Evolutionary conservation across 306 rosid species (phyloP).

Genomic region (Urtica urens): DNA sequence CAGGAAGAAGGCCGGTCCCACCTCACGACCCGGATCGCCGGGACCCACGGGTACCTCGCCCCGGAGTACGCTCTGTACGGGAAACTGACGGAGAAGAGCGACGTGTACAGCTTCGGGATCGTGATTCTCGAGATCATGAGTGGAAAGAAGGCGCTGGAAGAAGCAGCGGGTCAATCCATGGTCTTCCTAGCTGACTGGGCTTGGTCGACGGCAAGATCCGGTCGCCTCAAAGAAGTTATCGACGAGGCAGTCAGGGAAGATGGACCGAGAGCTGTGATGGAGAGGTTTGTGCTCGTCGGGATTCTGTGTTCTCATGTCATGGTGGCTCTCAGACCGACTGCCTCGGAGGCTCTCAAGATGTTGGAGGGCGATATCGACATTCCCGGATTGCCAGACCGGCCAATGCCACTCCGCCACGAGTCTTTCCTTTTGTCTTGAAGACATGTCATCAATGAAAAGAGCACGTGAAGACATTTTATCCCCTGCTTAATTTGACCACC

Average conservation of each 20-base stretch:
- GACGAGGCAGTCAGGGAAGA: constrained; percentile 32
- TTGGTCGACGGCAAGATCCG: constrained; percentile 49
- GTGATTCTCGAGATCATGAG: constrained; percentile 76
- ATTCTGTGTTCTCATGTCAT: constrained; percentile 77
- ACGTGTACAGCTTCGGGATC: constrained; percentile 72
- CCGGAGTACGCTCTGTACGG: constrained; percentile 81
- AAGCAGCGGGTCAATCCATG: constrained; percentile 28
- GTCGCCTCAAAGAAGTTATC: constrained; percentile 37
- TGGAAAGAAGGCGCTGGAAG: constrained; percentile 63
- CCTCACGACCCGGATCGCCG: constrained; percentile 69
- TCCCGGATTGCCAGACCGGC: constrained; percentile 59
- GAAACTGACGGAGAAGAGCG: constrained; percentile 62
- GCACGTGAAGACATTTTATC: no score
- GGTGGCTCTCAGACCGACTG: constrained; percentile 87
- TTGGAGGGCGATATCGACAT: constrained; percentile 79
- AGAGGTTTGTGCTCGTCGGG: constrained; percentile 71
- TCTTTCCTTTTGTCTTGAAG: no score
- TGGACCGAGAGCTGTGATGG: constrained; percentile 60
- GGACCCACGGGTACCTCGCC: constrained; percentile 72
- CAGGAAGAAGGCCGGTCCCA: constrained; percentile 44
- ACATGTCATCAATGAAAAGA: no score
- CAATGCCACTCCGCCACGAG: constrained; percentile 59
- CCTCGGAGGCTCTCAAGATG: constrained; percentile 67
- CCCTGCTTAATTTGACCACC: no score
- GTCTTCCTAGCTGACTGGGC: constrained; percentile 74